These are phyloP conservation scores for Claviceps fusiformis DNA, from an alignment of 2,329 filamentous ascomycete species.

Conservation along the genomic window DNA sequence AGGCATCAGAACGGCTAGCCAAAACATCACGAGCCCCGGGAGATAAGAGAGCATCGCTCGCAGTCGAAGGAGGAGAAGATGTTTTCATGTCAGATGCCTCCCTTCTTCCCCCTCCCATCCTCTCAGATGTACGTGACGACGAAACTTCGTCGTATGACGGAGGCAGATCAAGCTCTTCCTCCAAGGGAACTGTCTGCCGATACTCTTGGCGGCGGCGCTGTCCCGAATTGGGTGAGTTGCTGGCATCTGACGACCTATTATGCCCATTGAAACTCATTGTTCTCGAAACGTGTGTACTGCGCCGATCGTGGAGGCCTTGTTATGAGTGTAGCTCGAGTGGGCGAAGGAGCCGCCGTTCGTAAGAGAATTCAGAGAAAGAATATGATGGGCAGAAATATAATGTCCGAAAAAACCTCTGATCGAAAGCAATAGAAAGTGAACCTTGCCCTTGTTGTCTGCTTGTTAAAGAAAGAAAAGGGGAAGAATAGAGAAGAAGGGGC, in stretches of 20 bases:
- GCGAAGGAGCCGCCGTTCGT: not conserved
- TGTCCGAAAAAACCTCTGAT: not conserved
- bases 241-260: not conserved
- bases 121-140: not conserved
- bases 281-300: not conserved
- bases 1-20: not conserved
- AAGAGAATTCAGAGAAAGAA: not conserved
- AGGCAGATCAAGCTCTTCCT: not conserved
- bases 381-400: not conserved
- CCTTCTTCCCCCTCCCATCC: not conserved
- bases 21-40: too few relatives aligned
- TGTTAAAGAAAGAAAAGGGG: not conserved
- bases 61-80: too few relatives aligned
- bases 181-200: not conserved
- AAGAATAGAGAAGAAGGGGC: not conserved
- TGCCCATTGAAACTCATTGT: not conserved
- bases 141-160: constrained; percentile 3
- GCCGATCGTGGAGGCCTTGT: not conserved
- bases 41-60: not conserved
- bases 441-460: not conserved
- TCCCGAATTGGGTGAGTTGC: not conserved
- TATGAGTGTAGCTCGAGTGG: not conserved
- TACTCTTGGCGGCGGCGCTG: not conserved
- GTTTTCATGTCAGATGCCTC: not conserved
- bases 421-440: not conserved